Evolutionary conservation across 2,329 filamentous ascomycete genomes (phyloP).

Genomic region (Fusarium poae): DNA sequence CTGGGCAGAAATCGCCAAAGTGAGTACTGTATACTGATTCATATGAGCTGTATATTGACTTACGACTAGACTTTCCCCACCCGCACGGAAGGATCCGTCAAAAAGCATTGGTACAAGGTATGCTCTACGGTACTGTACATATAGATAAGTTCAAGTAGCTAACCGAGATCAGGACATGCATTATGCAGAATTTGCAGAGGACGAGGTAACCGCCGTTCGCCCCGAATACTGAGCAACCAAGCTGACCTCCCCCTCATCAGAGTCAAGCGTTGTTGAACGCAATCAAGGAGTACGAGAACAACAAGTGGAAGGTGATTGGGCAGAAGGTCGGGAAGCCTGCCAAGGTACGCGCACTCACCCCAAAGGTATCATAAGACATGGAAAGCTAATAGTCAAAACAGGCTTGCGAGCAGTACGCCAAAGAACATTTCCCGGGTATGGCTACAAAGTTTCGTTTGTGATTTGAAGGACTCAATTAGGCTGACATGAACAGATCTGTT

Average conservation of each 20-base stretch:
- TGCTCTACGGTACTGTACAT: constrained; percentile 30
- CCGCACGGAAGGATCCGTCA: constrained; percentile 95
- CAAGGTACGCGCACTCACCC: constrained; percentile 65
- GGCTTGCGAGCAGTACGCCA: constrained; percentile 84
- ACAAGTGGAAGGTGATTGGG: constrained; percentile 98
- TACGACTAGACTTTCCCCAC: constrained; percentile 83
- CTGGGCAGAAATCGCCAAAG: constrained; percentile 99
- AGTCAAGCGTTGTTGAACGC: constrained; percentile 86
- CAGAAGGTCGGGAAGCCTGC: constrained; percentile 97
- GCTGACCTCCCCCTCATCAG: constrained; percentile 58
- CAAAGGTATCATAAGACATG: background rate
- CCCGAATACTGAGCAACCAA: constrained; percentile 26
- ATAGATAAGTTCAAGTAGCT: constrained; percentile 16
- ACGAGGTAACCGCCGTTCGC: constrained; percentile 76
- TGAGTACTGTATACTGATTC: constrained; percentile 64
- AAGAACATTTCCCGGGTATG: constrained; percentile 84
- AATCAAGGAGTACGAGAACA: constrained; percentile 98
- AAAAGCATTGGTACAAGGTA: constrained; percentile 99
- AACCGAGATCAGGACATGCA: constrained; percentile 84
- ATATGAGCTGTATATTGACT: constrained; percentile 17
- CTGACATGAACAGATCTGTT: constrained; percentile 57
- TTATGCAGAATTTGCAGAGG: constrained; percentile 97
- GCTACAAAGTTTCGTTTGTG: constrained; percentile 45
- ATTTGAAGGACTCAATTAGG: constrained; percentile 40
- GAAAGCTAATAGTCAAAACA: constrained; percentile 29